A percentile compares a stretch with the other conserved stretches of the same genome.
phyloP scores from a whole-genome alignment of 352 stramenopile genomes.

The Phytophthora tubulina region DNA sequence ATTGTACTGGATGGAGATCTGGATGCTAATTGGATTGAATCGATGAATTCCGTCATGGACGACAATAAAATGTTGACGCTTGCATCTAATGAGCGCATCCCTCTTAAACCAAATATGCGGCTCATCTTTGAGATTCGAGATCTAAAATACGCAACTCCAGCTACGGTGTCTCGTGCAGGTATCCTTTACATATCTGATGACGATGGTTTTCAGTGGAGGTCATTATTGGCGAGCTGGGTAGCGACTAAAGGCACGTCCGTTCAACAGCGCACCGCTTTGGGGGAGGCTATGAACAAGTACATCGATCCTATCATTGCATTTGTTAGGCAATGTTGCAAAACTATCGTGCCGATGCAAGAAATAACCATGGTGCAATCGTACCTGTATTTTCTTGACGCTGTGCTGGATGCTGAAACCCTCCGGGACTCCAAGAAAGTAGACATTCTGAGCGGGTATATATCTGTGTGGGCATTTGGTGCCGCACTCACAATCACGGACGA shows the following conservation, averaged over 20 bases:
- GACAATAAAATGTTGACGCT: conserved; percentile 92
- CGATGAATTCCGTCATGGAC: conserved; percentile 93
- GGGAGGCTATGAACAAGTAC: conserved; percentile 88
- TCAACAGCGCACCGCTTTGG: conserved; percentile 60
- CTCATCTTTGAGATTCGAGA: conserved; percentile 97
- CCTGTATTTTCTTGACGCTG: conserved; percentile 92
- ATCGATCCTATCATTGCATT: conserved; percentile 88
- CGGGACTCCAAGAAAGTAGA: conserved; percentile 76
- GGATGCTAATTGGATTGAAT: conserved; percentile 90
- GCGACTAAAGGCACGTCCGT: conserved; percentile 69
- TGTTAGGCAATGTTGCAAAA: conserved; percentile 86
- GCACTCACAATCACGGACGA: conserved; percentile 92
- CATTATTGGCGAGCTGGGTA: conserved; percentile 94
- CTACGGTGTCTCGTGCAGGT: conserved; percentile 94
- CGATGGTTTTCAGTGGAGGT: conserved; percentile 93
- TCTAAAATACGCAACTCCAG: conserved; percentile 94
- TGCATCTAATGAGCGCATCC: conserved; percentile 96
- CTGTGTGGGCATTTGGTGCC: conserved; percentile 94
- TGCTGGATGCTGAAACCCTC: conserved; percentile 79
- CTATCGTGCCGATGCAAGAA: conserved; percentile 92
- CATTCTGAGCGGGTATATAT: conserved; percentile 92
- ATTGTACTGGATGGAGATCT: conserved; percentile 95
- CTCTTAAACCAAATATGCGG: conserved; percentile 94
- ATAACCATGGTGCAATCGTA: conserved; percentile 93
- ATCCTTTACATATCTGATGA: conserved; percentile 96